Conservation (phyloP, 2,329 filamentous ascomycete species). For the Penicillium sp. region DNA sequence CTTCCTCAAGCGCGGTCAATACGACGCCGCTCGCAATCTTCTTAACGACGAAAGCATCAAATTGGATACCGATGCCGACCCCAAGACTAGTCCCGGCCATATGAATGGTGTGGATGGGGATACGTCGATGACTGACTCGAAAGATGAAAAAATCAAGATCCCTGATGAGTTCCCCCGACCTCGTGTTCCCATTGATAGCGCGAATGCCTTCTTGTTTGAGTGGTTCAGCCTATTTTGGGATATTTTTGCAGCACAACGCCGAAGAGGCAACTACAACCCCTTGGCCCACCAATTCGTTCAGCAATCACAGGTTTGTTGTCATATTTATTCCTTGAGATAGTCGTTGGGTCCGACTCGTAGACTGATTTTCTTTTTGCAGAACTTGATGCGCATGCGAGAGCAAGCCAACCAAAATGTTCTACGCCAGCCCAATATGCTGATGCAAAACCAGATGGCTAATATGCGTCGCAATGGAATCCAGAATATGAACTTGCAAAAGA, state of each 20-base stretch:
- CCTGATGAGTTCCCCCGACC: constrained; percentile 71
- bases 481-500: constrained; percentile 57
- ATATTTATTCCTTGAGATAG: not conserved
- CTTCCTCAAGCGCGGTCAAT: constrained; percentile 80
- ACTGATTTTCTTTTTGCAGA: constrained; percentile 42
- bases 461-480: constrained; percentile 52
- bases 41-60: constrained; percentile 58
- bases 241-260: constrained; percentile 79
- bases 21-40: constrained; percentile 74
- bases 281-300: constrained; percentile 71
- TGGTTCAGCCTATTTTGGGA: constrained; percentile 99
- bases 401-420: constrained; percentile 73
- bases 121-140: constrained; percentile 76
- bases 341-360: not conserved
- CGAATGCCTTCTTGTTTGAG: constrained; percentile 88
- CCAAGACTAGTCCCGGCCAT: constrained; percentile 65
- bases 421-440: constrained; percentile 61
- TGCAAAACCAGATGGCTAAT: constrained; percentile 53
- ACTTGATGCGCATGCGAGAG: constrained; percentile 66
- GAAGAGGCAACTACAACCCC: constrained; percentile 56
- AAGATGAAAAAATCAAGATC: constrained; percentile 70
- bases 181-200: constrained; percentile 55
- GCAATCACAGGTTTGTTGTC: constrained; percentile 74
- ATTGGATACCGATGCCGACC: constrained; percentile 53
- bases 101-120: constrained; percentile 71